A percentile compares a stretch with the other conserved stretches of the same genome.
phyloP scores from a whole-genome alignment of 257 asterid genomes.

The Plantago major region DNA sequence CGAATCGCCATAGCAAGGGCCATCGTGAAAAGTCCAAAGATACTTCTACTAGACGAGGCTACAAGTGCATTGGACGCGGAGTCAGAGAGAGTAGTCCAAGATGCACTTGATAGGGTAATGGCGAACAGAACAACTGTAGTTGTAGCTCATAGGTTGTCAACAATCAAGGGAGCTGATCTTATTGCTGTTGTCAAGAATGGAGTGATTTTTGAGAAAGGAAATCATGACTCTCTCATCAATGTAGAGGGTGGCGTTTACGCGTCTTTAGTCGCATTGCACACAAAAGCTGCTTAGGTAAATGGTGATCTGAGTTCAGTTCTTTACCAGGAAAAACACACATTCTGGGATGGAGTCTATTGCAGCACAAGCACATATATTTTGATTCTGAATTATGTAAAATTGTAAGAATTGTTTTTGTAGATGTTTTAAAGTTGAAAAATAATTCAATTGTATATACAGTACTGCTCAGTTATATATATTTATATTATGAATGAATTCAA shows the following conservation, averaged over 20 bases:
- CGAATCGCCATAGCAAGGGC: constrained; percentile 46
- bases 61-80: constrained; percentile 52
- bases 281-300: not conserved
- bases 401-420: no score
- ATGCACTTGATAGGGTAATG: constrained; percentile 37
- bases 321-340: not conserved
- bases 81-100: constrained; percentile 43
- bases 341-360: not conserved
- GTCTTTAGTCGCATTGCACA: constrained; percentile 27
- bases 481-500: no score
- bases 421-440: no score
- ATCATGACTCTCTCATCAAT: constrained; percentile 31
- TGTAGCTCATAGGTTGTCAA: constrained; percentile 37
- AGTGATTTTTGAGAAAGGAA: constrained; percentile 35
- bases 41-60: constrained; percentile 48
- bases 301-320: not conserved
- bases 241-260: constrained; percentile 32
- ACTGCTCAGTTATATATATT: no score
- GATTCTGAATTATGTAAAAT: not conserved
- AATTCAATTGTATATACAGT: no score
- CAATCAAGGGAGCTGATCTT: constrained; percentile 28
- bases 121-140: constrained; percentile 26
- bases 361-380: not conserved
- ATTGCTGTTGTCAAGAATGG: constrained; percentile 40
- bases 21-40: constrained; percentile 37